Evolutionary conservation across 2,329 filamentous ascomycete genomes (phyloP), one percentile per base, ranked within the genome.

Genomic region (Gliomastix tumulicola): DNA sequence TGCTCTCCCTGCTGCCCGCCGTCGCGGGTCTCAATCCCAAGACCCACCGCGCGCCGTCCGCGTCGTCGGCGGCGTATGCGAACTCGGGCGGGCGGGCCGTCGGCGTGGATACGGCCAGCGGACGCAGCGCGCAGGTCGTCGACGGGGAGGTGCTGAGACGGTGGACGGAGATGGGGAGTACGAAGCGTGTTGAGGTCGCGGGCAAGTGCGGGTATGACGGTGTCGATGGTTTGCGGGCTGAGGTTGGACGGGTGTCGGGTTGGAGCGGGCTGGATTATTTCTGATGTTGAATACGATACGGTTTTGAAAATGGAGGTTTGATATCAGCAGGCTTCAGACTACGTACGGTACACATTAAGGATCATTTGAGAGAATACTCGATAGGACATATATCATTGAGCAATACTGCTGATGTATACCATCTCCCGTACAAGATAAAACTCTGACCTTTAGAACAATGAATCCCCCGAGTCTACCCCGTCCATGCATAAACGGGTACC

Each of bases 1-100:
- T 98, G 2, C 71, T 81, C 8, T 85, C 80, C 22, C 79, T 82
- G 0, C 73, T 96, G 7, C 80, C 86, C 30, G 81, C 88, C 44
- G 66, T 84, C 5, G 86, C 81, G 7, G 88, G 86, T 0, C 68
- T 96, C 34, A 97, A 97, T 59, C 84, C 88, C 3, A 79, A 84
- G 38, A 86, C 81, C 0, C 86, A 90, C 61, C 74, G 92, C 12
- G 67, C 67, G 33, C 76, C 35, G 5, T 28, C 25, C 25, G 17
- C 25, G 9, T 28, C 25, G 13, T 28, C 49, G 55, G 71, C 47
- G 9, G 56, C 60, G 45, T n/a, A n/a, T n/a, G 70, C 55, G 56
- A 70, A 54, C 55, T 73, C 57, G 51, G 61, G 38, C 32, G 39
- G 65, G 41, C 40, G 59, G 52, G 6, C 63, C 7, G 59, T 74